phyloP scores from a whole-genome alignment of 768 basidiomycete species.

The Mycena floridula region DNA sequence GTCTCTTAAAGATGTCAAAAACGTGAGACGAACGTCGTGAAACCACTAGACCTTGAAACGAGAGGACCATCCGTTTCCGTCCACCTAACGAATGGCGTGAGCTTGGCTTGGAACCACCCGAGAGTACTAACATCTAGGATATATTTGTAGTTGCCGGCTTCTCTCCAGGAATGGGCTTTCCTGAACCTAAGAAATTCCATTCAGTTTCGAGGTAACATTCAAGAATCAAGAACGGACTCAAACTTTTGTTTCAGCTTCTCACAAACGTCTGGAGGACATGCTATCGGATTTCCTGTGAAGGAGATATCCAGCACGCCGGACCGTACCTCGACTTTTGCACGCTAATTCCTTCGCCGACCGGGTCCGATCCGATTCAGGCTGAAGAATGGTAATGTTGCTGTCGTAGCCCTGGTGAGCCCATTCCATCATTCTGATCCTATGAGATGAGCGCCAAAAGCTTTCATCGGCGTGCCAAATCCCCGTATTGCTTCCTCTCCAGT shows the following conservation, averaged over 20 bases:
- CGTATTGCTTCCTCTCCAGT: conserved; percentile 73
- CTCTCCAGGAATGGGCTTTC: conserved; percentile 27
- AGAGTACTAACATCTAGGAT: conserved; percentile 39
- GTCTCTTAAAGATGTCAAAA: no score
- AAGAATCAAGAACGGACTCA: no score
- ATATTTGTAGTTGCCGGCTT: conserved; percentile 53
- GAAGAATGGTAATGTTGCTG: neutral
- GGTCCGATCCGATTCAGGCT: conserved; percentile 6
- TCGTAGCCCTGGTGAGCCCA: conserved; percentile 18
- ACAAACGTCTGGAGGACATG: conserved; percentile 38
- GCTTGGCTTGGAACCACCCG: neutral
- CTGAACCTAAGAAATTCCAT: no score
- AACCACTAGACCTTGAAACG: no score
- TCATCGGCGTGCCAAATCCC: conserved; percentile 43
- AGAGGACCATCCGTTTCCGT: conserved; percentile 58
- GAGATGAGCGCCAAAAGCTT: conserved; percentile 38
- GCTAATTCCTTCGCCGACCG: conserved; percentile 26
- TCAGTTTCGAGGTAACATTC: no score
- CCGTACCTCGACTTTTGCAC: conserved; percentile 27
- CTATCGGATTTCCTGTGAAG: conserved; percentile 34
- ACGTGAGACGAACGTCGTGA: no score
- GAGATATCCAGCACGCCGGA: conserved; percentile 49
- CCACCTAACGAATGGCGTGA: conserved; percentile 27
- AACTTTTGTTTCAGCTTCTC: conserved; percentile 35
- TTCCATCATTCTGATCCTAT: conserved; percentile 37